These are phyloP conservation scores for Neoboletus brunneissimus DNA, from an alignment of 768 basidiomycete species.

Conservation along the genomic window DNA sequence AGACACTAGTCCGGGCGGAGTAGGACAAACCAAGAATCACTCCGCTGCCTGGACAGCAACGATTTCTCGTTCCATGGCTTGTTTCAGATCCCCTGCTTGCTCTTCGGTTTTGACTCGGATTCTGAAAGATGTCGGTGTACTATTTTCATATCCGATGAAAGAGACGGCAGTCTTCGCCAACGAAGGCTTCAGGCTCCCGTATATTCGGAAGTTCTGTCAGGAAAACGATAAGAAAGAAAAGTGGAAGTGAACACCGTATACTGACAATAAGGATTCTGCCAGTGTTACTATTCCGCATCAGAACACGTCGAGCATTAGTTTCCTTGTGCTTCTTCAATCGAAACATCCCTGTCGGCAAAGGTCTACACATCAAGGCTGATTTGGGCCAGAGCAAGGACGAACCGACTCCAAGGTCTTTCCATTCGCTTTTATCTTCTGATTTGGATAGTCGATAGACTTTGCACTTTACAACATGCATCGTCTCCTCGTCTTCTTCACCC, in stretches of 20 bases:
- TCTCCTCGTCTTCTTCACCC: constrained; percentile 80
- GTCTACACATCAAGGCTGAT: background rate
- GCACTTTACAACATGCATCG: constrained; percentile 51
- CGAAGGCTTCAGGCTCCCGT: constrained; percentile 54
- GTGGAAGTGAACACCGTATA: constrained; percentile 9
- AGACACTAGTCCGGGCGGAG: background rate
- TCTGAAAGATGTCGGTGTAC: constrained; percentile 56
- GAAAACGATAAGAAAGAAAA: constrained; percentile 7
- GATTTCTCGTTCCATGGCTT: constrained; percentile 61
- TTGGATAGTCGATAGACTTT: constrained; percentile 64
- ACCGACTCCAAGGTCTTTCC: constrained; percentile 72
- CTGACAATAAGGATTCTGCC: constrained; percentile 74
- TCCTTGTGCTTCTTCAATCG: constrained; percentile 74
- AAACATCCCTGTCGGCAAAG: constrained; percentile 49
- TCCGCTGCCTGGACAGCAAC: constrained; percentile 38
- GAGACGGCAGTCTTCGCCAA: constrained; percentile 52
- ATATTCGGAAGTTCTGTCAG: constrained; percentile 71
- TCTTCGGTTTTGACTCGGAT: constrained; percentile 60
- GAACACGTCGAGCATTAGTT: constrained; percentile 52
- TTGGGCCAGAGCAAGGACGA: constrained; percentile 23
- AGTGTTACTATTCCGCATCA: constrained; percentile 70
- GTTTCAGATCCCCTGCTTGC: constrained; percentile 55
- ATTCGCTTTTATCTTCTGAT: constrained; percentile 45
- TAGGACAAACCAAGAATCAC: constrained; percentile 6
- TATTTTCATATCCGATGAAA: constrained; percentile 67